Evolutionary conservation across 257 asterid species (phyloP).

Genomic region (Ajuga chamaepitys): DNA sequence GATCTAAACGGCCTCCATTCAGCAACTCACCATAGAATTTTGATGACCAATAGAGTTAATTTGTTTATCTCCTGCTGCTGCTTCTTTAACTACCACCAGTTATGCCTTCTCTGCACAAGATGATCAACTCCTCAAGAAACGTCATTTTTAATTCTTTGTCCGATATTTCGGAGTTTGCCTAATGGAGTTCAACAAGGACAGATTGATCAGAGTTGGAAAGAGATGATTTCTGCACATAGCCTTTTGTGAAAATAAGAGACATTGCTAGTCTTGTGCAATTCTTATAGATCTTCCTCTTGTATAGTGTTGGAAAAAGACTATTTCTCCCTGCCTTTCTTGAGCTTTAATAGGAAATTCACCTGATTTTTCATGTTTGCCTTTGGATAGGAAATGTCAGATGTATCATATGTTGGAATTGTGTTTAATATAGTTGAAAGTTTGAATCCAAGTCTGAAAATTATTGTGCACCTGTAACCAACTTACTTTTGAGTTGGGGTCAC

Average conservation of each 20-base stretch:
- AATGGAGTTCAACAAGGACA: conserved; percentile 3
- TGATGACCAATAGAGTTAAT: neutral
- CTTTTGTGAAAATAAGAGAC: conserved; percentile 22
- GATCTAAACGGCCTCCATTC: conserved; percentile 36
- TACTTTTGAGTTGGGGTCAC: neutral
- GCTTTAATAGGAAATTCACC: conserved; percentile 11
- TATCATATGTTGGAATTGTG: conserved; percentile 15
- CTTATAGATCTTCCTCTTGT: conserved; percentile 28
- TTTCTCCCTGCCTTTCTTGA: neutral
- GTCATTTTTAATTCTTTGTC: neutral
- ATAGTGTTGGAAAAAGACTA: conserved; percentile 29
- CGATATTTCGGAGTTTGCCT: neutral
- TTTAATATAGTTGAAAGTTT: conserved; percentile 6
- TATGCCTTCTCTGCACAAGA: conserved; percentile 17
- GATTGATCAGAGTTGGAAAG: conserved; percentile 18
- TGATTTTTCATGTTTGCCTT: conserved; percentile 7
- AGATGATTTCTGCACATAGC: conserved; percentile 16
- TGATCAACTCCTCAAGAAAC: conserved; percentile 6
- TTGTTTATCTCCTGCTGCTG: neutral
- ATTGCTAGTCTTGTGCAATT: conserved; percentile 24
- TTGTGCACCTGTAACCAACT: neutral
- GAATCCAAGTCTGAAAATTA: conserved; percentile 3
- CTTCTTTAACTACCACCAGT: conserved; percentile 14
- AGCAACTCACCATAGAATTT: conserved; percentile 25
- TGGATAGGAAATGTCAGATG: conserved; percentile 11